phyloP scores from a whole-genome alignment of 192 early-diverging fungal genomes.

The Cetraspora pellucida region DNA sequence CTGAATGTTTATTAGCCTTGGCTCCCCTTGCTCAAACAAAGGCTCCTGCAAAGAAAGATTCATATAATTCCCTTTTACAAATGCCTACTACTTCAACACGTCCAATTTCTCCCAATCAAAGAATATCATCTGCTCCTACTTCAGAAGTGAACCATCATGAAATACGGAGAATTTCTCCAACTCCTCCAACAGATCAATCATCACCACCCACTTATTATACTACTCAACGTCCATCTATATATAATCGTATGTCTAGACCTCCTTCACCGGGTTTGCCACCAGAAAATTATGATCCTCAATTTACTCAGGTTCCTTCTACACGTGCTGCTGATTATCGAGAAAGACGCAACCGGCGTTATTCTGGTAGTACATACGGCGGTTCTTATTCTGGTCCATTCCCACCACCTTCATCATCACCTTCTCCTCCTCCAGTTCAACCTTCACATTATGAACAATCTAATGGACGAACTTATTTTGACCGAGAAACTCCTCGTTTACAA shows the following conservation, averaged over 20 bases:
- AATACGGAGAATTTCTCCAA: slow-evolving; percentile 20
- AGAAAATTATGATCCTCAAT: slow-evolving; percentile 3
- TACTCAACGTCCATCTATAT: not conserved
- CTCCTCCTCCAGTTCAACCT: slow-evolving; percentile 8
- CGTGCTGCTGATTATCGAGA: slow-evolving; percentile 13
- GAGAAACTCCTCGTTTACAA: slow-evolving; percentile 14
- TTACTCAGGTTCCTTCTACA: not conserved
- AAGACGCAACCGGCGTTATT: not conserved
- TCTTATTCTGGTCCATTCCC: slow-evolving; percentile 24
- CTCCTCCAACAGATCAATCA: slow-evolving; percentile 9
- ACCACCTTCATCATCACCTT: slow-evolving; percentile 26
- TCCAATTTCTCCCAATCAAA: slow-evolving; percentile 16
- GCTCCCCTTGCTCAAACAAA: slow-evolving; percentile 4
- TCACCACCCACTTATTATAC: slow-evolving; percentile 19
- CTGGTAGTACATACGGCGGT: not conserved
- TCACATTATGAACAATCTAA: not conserved
- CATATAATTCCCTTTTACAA: not conserved
- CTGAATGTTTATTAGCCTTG: slow-evolving; percentile 34
- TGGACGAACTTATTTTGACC: not conserved
- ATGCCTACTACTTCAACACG: not conserved
- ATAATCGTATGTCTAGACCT: not conserved
- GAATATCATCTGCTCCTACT: not conserved
- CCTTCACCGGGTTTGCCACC: slow-evolving; percentile 5
- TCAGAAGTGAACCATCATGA: not conserved
- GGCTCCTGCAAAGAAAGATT: not conserved